phyloP scores from a whole-genome alignment of 1,284 basidiomycete species.

The Austropuccinia psidii region DNA sequence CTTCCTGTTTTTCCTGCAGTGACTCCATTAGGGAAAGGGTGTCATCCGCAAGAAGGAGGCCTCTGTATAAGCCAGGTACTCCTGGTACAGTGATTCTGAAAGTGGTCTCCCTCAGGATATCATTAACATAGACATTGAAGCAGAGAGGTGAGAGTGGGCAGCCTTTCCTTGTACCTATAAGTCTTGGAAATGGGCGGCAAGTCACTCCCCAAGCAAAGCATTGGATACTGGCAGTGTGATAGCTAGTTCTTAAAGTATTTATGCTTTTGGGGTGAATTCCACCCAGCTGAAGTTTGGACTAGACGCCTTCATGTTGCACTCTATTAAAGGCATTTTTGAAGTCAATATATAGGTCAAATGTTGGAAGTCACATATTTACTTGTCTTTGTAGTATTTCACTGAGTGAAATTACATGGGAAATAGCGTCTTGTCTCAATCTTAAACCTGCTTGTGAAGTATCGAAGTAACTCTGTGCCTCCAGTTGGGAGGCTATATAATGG shows the following conservation, averaged over 20 bases:
- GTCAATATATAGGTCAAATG: background rate
- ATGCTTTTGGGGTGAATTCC: background rate
- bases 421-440: background rate
- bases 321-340: slow-evolving; percentile 6
- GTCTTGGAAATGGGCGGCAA: too few species aligned
- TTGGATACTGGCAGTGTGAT: background rate
- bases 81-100: too few species aligned
- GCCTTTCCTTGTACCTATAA: too few species aligned
- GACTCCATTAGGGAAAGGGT: too few species aligned
- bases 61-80: too few species aligned
- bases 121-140: too few species aligned
- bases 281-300: background rate
- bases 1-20: too few species aligned
- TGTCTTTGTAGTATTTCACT: background rate
- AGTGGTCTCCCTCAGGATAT: too few species aligned
- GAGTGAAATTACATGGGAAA: background rate
- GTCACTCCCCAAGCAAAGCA: background rate
- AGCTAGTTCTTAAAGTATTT: background rate
- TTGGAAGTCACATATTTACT: background rate
- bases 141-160: too few species aligned
- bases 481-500: background rate
- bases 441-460: background rate
- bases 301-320: background rate
- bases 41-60: too few species aligned
- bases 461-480: background rate